Evolutionary conservation across 495 filamentous ascomycete species (phyloP).

Genomic region (Daldinia bambusicola): DNA sequence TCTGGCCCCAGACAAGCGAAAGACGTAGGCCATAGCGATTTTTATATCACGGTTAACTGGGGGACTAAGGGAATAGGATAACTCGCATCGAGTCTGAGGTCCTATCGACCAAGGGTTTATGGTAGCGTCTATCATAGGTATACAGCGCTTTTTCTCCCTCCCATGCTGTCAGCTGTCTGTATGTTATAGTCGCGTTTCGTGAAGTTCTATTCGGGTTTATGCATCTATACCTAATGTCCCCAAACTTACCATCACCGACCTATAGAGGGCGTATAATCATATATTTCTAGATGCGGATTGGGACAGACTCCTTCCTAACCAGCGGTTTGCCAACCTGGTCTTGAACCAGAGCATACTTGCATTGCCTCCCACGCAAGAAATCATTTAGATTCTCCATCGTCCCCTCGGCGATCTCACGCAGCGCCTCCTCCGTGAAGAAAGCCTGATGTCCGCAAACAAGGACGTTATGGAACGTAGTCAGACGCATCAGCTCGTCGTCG

Average conservation of each 20-base stretch:
- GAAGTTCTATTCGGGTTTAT: not conserved
- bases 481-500: slow-evolving; percentile 73
- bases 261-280: not conserved
- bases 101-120: not conserved
- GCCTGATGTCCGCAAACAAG: slow-evolving; percentile 75
- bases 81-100: not conserved
- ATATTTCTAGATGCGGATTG: slow-evolving; percentile 41
- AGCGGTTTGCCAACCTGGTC: slow-evolving; percentile 22
- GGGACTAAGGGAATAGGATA: not conserved
- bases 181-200: not conserved
- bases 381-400: slow-evolving; percentile 66
- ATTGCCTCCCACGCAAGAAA: slow-evolving; percentile 45
- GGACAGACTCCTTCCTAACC: slow-evolving; percentile 34
- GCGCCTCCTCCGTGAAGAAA: slow-evolving; percentile 74
- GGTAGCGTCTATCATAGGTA: not conserved
- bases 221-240: not conserved
- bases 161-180: not conserved
- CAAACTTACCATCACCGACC: slow-evolving; percentile 2
- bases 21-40: not conserved
- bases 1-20: not conserved
- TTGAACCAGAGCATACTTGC: slow-evolving; percentile 53
- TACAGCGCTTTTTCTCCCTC: not conserved
- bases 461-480: slow-evolving; percentile 77
- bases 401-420: slow-evolving; percentile 70
- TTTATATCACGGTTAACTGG: not conserved